Conservation (phyloP, 2,329 filamentous ascomycete genomes). For the Alternaria angustiovoidea region DNA sequence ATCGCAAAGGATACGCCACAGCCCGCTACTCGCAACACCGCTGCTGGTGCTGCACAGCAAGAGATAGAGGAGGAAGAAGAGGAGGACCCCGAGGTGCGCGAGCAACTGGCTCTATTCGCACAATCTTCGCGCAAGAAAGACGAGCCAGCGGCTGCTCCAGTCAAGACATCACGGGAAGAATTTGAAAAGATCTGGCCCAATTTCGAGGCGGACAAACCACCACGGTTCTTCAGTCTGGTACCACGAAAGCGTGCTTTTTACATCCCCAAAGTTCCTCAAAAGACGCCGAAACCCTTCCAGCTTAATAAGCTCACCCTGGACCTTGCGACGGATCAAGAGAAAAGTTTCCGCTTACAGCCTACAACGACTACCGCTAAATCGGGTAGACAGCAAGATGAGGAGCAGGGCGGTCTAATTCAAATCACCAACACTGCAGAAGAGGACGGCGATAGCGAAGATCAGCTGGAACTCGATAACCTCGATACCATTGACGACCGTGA, state of each 20-base stretch:
- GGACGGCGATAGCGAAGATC: constrained; percentile 53
- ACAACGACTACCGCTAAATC: constrained; percentile 60
- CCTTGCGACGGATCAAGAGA: constrained; percentile 84
- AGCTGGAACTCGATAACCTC: constrained; percentile 58
- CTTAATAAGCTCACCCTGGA: constrained; percentile 91
- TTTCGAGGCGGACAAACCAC: constrained; percentile 77
- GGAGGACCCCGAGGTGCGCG: constrained; percentile 44
- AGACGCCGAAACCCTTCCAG: constrained; percentile 80
- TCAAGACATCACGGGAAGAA: constrained; percentile 76
- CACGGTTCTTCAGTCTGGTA: constrained; percentile 83
- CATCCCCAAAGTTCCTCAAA: constrained; percentile 78
- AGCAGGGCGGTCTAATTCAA: constrained; percentile 64
- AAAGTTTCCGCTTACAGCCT: constrained; percentile 77
- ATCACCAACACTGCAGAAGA: constrained; percentile 54
- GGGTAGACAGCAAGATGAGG: constrained; percentile 55
- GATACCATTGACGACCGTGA: constrained; percentile 67
- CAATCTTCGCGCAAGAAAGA: constrained; percentile 43
- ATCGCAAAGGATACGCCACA: constrained; percentile 28
- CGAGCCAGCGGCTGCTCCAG: constrained; percentile 68
- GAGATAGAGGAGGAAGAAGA: constrained; percentile 45
- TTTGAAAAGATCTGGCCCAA: constrained; percentile 82
- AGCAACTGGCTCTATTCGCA: constrained; percentile 46
- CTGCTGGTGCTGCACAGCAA: constrained; percentile 28
- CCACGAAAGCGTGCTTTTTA: constrained; percentile 81
- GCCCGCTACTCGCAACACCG: constrained; percentile 23